Base-by-base conservation (phyloP, 805 yeast species). In the Ogataea paradorogensis region DNA sequence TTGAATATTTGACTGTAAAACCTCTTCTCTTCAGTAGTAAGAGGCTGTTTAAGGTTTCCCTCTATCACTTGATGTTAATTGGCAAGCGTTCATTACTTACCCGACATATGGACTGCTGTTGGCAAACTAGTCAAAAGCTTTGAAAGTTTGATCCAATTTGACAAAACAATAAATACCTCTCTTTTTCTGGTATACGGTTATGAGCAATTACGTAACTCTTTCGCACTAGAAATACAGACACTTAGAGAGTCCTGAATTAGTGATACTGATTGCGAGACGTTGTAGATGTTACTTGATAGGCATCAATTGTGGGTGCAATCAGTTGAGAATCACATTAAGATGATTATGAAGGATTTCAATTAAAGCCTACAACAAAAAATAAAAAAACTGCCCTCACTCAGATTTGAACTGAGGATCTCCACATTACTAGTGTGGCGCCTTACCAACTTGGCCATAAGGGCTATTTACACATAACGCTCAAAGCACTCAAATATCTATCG, bases 11-110 rank as follows among this genome's bases (percentile, higher is more conserved):
- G 80, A n/a, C 84, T 79, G 59, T 78, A 89, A 38, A 78, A 68
- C 46, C 71, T 69, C 60, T 83, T 79, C 64, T 93, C 99, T 45
- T 87, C 95, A 16, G 80, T 69, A 8, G 93, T 72, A 44, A 82
- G 65, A 22, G 67, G 63, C 45, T 59, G 58, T 30, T 52, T 47
- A 22, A 61, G 46, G 22, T 43, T 40, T 30, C 55, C 48, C 11
- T 40, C 46, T 15, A 45, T 29, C 14, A 35, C 51, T 48, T 27
- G 6, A 16, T n/a, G 30, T 24, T 26, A 18, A 27, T 16, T 8
- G 14, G 10, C 7, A 20, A 16, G 8, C 6, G 7, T 2, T n/a
- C 14, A 15, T n/a, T n/a, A 45, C 49, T 35, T 42, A 45, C 49
- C 42, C 30, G 49, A 42, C 49, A 45, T 45, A 10, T 11, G 18